Conservation (phyloP, 2,329 filamentous ascomycete species). For the Seiridium unicorne region DNA sequence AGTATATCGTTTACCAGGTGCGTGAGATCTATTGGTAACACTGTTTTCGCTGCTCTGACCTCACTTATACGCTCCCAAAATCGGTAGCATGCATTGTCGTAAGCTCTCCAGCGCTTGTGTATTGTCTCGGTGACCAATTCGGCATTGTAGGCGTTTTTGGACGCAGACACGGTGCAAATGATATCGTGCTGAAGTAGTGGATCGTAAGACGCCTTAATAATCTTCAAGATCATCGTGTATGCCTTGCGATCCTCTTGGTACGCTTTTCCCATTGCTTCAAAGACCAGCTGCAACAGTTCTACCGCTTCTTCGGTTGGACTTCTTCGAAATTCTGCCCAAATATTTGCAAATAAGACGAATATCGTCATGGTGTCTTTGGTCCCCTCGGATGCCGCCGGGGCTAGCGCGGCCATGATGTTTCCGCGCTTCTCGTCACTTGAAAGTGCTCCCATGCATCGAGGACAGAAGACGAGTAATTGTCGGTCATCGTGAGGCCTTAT, state of each 20-base stretch:
- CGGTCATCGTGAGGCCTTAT: neutral
- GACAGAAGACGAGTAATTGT: neutral
- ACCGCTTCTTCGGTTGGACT: neutral
- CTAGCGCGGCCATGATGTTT: neutral
- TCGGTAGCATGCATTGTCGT: neutral
- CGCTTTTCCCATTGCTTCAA: neutral
- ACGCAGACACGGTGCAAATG: neutral
- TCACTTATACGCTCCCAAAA: neutral
- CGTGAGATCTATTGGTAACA: neutral
- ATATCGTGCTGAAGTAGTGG: neutral
- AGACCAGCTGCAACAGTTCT: neutral
- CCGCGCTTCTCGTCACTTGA: neutral
- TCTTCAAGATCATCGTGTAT: neutral
- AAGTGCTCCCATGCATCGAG: neutral
- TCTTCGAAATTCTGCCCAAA: neutral
- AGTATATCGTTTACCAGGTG: neutral
- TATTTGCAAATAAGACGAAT: neutral
- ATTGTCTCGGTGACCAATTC: neutral
- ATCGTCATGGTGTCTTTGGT: neutral
- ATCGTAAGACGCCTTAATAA: neutral
- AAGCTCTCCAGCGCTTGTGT: neutral
- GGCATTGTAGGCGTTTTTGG: neutral
- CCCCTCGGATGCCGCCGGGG: neutral
- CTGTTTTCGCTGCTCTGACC: neutral
- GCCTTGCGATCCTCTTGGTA: neutral